These are phyloP conservation scores for Corymbia calophylla DNA, from an alignment of 441 rosid genomes.

Conservation along the genomic window DNA sequence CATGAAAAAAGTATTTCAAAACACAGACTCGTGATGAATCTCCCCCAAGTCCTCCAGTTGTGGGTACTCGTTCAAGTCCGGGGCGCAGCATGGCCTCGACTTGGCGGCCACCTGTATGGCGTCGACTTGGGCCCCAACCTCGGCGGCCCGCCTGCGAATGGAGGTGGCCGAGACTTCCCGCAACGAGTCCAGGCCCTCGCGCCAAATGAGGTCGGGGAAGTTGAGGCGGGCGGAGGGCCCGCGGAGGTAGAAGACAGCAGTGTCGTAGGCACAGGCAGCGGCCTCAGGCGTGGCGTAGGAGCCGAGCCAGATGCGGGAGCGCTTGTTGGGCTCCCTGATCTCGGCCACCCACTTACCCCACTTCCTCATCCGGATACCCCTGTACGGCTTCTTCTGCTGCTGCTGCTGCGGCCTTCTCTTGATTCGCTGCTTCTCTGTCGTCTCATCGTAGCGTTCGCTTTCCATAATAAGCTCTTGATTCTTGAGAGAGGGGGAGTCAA, in stretches of 20 bases:
- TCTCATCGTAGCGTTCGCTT: background rate
- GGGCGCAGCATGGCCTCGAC: background rate
- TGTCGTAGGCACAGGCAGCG: constrained; percentile 15
- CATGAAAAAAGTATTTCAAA: background rate
- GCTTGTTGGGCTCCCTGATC: constrained; percentile 15
- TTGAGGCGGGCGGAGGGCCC: constrained; percentile 18
- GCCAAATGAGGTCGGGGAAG: constrained; percentile 5
- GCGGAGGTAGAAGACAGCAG: constrained; percentile 15
- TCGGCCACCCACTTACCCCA: constrained; percentile 21
- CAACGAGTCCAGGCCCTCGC: background rate
- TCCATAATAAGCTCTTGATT: background rate
- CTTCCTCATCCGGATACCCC: constrained; percentile 14
- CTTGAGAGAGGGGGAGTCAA: background rate
- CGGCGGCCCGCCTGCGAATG: constrained; percentile 7
- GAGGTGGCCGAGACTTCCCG: constrained; percentile 1
- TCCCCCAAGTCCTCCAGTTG: constrained; percentile 1
- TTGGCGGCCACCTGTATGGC: background rate
- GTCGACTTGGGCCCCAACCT: constrained; percentile 14
- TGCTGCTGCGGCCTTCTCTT: background rate
- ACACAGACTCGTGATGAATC: background rate
- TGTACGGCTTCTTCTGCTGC: background rate
- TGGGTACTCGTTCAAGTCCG: constrained; percentile 12
- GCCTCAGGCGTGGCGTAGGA: constrained; percentile 11
- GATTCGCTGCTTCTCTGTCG: background rate
- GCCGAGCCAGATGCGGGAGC: constrained; percentile 15